These are phyloP conservation scores for Leptodermis oblonga DNA, from an alignment of 257 asterid genomes.

Conservation along the genomic window DNA sequence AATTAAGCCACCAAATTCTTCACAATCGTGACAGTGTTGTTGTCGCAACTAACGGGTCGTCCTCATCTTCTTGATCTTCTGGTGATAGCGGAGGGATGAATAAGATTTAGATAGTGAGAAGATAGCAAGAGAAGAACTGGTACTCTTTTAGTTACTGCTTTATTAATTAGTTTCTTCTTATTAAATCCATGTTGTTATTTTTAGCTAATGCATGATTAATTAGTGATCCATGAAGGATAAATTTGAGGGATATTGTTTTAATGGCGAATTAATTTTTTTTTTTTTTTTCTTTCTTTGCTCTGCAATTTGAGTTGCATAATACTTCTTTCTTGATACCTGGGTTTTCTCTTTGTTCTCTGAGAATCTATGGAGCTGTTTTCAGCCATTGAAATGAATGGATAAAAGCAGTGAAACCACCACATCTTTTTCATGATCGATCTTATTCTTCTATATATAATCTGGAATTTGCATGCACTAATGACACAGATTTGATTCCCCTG, in stretches of 20 bases:
- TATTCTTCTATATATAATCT: too few species aligned
- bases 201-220: constrained; percentile 19
- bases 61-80: constrained; percentile 47
- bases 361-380: not conserved
- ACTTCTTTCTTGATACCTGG: too few species aligned
- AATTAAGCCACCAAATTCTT: constrained; percentile 21
- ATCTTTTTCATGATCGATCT: too few species aligned
- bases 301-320: not conserved
- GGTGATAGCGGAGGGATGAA: constrained; percentile 24
- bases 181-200: constrained; percentile 21
- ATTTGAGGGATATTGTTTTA: constrained; percentile 16
- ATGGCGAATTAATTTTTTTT: constrained; percentile 17
- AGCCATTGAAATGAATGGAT: not conserved
- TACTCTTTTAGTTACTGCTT: constrained; percentile 26
- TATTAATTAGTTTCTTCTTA: constrained; percentile 19
- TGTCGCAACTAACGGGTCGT: constrained; percentile 51
- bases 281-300: not conserved
- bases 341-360: too few species aligned
- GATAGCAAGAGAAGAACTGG: constrained; percentile 1
- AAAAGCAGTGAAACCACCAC: constrained; percentile 4
- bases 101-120: constrained; percentile 28
- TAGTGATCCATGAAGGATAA: constrained; percentile 14
- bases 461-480: constrained; percentile 1
- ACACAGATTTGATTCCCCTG: not conserved
- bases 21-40: constrained; percentile 22